Evolutionary conservation across 2,329 filamentous ascomycete genomes (phyloP), one percentile per base, ranked within the genome.

Genomic region (Pseudomassariella vexata): DNA sequence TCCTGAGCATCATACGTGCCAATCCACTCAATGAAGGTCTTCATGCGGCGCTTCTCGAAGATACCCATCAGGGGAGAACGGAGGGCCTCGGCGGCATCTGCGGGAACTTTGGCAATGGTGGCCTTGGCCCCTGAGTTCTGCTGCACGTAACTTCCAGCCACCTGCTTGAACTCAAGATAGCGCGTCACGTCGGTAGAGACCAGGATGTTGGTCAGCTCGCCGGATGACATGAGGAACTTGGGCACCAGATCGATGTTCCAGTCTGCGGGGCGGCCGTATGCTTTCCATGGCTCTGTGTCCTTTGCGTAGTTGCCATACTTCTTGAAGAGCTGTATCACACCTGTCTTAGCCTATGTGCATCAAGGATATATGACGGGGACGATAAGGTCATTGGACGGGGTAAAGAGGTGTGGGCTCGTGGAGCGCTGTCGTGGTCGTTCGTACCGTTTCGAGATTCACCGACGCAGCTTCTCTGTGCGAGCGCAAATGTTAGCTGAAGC

Each of bases 191-290:
- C 88, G 64, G 90, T 96, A 31, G 89, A 95, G 43, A 95, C 88
- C 56, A 98, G 80, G 55, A 98, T 95, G 67, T 96, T 96, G 60
- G 90, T 96, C 57, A 98, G 73, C 68, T 98, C 90, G 62, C 92
- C 92, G 43, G 94, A 95, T 39, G 90, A 88, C 89, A 98, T 96
- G 62, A 98, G 78, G 54, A 98, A 82, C 75, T 98, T 98, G 48
- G 92, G 90, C 29, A 98, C 89, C 40, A 98, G 76, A 59, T 98
- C 94, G 63, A 98, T 94, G 73, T 95, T 96, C 92, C 92, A 98
- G 75, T 96, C 90, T 67, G 95, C 95, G 59, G 81, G 72, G 39
- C 92, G 84, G 51, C 90, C 90, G 62, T 95, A 96, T 65, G 95
- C 89, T 73, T 94, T 90, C 92, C 92, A 96, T 46, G 90, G 89